Conservation (phyloP, 331 rosid species). For the Pyracantha coccinea region DNA sequence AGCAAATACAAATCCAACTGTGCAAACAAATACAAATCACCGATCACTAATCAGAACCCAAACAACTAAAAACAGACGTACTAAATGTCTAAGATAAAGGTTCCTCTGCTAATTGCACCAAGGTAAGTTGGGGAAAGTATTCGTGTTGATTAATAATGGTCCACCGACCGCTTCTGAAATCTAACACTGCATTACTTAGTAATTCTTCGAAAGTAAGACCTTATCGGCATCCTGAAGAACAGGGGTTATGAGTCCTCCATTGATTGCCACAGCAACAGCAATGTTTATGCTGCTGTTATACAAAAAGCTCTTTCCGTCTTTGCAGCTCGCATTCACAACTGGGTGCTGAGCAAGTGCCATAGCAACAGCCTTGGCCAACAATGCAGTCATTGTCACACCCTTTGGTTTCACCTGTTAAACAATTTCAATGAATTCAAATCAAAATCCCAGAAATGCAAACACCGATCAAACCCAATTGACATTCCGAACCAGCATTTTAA, state of each 20-base stretch:
- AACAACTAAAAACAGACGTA: no score
- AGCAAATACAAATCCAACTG: slow-evolving; percentile 89
- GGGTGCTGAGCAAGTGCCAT: slow-evolving; percentile 93
- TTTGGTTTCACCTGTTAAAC: slow-evolving; percentile 68
- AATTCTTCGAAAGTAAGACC: slow-evolving; percentile 22
- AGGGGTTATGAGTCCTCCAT: slow-evolving; percentile 92
- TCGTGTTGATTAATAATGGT: neutral
- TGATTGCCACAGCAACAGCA: slow-evolving; percentile 89
- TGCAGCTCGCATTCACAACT: slow-evolving; percentile 77
- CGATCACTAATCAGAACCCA: neutral
- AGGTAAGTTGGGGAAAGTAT: neutral
- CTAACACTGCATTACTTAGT: neutral
- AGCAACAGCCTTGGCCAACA: slow-evolving; percentile 83
- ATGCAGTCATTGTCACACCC: slow-evolving; percentile 93
- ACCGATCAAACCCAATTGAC: neutral
- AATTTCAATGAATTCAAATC: slow-evolving; percentile 1
- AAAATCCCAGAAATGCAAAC: neutral
- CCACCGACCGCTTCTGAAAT: neutral
- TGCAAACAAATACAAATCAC: slow-evolving; percentile 20
- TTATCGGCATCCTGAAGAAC: slow-evolving; percentile 95
- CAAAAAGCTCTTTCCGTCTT: slow-evolving; percentile 75
- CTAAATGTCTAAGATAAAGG: neutral
- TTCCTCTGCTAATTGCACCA: neutral
- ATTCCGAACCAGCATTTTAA: neutral
- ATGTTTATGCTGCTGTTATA: slow-evolving; percentile 63